These are phyloP conservation scores for Cyberlindnera americana DNA, from an alignment of 805 yeast genomes.

Conservation along the genomic window DNA sequence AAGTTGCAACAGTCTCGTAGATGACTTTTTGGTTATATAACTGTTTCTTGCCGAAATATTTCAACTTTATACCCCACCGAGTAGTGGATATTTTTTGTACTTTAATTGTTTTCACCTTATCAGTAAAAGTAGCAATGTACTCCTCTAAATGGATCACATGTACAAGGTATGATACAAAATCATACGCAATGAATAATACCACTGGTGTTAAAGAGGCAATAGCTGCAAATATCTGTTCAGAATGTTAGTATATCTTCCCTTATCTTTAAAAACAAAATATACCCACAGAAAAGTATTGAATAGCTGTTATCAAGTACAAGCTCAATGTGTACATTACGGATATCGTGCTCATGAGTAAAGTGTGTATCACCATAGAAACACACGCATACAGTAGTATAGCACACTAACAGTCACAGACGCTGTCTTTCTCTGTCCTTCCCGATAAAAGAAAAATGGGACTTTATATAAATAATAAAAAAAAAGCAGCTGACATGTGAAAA, in stretches of 20 bases:
- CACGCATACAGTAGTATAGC: no score
- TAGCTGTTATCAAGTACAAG: not conserved
- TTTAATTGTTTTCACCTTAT: constrained; percentile 10
- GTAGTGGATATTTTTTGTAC: constrained; percentile 12
- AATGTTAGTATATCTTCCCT: constrained; percentile 3
- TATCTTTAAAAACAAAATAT: no score
- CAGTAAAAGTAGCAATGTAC: constrained; percentile 1
- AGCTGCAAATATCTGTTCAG: constrained; percentile 7
- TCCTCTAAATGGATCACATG: constrained; percentile 13
- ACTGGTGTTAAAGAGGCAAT: constrained; percentile 16
- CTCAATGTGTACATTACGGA: not conserved
- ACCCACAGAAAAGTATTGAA: constrained; percentile 15
- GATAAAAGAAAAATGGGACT: no score
- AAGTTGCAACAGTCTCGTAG: constrained; percentile 11
- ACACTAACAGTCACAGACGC: no score
- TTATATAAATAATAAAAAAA: not conserved
- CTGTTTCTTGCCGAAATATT: constrained; percentile 10
- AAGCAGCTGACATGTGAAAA: constrained; percentile 1
- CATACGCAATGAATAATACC: constrained; percentile 15
- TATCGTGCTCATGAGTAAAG: not conserved
- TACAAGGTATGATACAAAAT: constrained; percentile 17
- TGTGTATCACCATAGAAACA: not conserved
- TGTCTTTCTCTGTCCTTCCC: no score
- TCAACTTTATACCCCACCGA: constrained; percentile 6
- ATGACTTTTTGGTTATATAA: constrained; percentile 17